Evolutionary conservation across 2,329 filamentous ascomycete genomes (phyloP), one percentile per base, ranked within the genome.

Genomic region (Colletotrichum sp.): DNA sequence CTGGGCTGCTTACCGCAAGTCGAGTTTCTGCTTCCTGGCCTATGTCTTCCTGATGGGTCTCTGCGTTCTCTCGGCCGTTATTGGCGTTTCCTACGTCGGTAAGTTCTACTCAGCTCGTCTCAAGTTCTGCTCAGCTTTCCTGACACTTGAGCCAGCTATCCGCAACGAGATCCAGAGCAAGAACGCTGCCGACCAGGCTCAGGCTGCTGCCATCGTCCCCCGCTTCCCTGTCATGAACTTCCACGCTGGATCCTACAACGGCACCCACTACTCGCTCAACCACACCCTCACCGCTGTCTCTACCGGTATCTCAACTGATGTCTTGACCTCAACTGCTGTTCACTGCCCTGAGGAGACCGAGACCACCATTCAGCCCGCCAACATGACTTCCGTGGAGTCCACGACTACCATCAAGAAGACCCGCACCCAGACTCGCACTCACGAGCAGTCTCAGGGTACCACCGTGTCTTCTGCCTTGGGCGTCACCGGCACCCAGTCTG

Each of bases 1-100:
- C 57, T 76, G 74, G 74, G 60, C 55, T 30, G 57, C 30, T 32
- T 76, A 76, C 21, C 74, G 64, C 74, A 76, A 76, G 74, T 69
- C 74, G 13, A 65, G 64, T n/a, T 18, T 71, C 49, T 76, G 60
- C 64, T 32, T 70, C 18, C 13, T 70, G 8, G 15, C n/a, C 28
- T 70, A 52, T n/a, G 18, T 70, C 26, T 30, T 62, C 12, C 24
- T 59, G 39, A 34, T 63, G 30, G 59, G 21, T 69, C 32, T 44
- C 21, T n/a, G 34, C 24, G 34, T 65, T 15, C 21, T 59, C 8
- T 24, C 72, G 24, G 64, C 44, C 8, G 16, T 66, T 18, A 30
- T 73, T 30, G 70, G 57, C 21, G 39, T 73, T 13, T 39, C 57
- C 21, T 44, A 59, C 15, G 64, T 62, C 34, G 49, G 74, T 74